phyloP scores from a whole-genome alignment of 2,329 filamentous ascomycete genomes.

The Ramularia collo-cygni region DNA sequence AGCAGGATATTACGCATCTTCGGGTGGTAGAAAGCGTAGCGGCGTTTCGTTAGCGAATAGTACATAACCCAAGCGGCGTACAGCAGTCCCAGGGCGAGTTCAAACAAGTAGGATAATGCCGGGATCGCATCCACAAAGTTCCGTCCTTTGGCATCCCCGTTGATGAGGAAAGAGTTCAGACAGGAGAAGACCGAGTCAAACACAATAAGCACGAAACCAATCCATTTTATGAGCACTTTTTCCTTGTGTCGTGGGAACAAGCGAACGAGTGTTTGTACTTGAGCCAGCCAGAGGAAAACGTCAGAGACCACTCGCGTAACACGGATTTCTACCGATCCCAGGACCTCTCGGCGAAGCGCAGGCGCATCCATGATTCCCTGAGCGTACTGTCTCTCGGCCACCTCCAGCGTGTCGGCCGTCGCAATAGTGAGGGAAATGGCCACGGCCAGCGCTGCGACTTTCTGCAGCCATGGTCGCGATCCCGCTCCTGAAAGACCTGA shows the following conservation, averaged over 20 bases:
- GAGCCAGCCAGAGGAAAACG: conserved; percentile 93
- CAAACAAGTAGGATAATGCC: conserved; percentile 83
- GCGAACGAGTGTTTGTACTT: conserved; percentile 92
- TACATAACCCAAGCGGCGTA: conserved; percentile 94
- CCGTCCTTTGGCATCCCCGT: conserved; percentile 51
- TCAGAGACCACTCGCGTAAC: conserved; percentile 89
- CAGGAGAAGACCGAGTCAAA: conserved; percentile 87
- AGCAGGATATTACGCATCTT: conserved; percentile 85
- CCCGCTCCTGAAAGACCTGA: conserved; percentile 73
- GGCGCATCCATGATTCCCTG: conserved; percentile 73
- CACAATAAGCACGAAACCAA: conserved; percentile 86
- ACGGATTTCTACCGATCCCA: conserved; percentile 78
- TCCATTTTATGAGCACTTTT: conserved; percentile 98
- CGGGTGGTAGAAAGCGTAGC: conserved; percentile 83
- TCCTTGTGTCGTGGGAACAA: conserved; percentile 94
- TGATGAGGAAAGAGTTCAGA: conserved; percentile 73
- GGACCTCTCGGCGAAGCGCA: conserved; percentile 67
- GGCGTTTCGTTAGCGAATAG: conserved; percentile 84
- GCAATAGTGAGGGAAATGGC: conserved; percentile 87
- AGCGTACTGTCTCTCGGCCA: conserved; percentile 74
- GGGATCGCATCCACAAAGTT: conserved; percentile 86
- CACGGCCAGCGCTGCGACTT: conserved; percentile 56
- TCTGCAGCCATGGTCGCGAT: conserved; percentile 85
- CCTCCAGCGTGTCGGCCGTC: conserved; percentile 81
- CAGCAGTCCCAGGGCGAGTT: conserved; percentile 74